These are phyloP conservation scores for Hanseniaspora thailandica DNA, from an alignment of 805 yeast species.

Conservation along the genomic window DNA sequence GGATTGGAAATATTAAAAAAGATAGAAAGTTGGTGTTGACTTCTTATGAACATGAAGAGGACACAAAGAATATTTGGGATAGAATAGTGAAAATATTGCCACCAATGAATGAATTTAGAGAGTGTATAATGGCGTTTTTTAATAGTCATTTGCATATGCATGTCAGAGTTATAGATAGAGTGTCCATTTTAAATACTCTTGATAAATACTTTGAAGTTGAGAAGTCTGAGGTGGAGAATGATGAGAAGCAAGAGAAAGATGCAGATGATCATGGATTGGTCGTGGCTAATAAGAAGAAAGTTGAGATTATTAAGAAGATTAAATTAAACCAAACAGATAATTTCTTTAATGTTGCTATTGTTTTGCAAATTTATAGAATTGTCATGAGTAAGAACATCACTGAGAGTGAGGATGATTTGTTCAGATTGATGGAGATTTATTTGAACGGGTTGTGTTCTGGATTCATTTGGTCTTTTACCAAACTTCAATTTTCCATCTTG, in stretches of 20 bases:
- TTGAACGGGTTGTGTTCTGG: slow-evolving; percentile 10
- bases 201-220: slow-evolving; percentile 11
- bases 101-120: slow-evolving; percentile 4
- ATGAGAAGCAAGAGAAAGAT: not conserved
- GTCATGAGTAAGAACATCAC: slow-evolving; percentile 6
- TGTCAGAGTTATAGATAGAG: slow-evolving; percentile 10
- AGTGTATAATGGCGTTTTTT: slow-evolving; percentile 1
- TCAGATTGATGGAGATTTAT: slow-evolving; percentile 8
- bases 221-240: not conserved
- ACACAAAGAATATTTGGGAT: not conserved
- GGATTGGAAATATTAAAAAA: slow-evolving; percentile 10
- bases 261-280: not conserved
- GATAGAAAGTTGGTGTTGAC: slow-evolving; percentile 9
- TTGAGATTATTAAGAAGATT: not conserved
- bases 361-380: slow-evolving; percentile 13
- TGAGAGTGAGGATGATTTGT: slow-evolving; percentile 9
- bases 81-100: slow-evolving; percentile 3
- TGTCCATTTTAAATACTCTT: not conserved
- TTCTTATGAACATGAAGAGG: not conserved
- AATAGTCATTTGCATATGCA: slow-evolving; percentile 9
- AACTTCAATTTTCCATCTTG: slow-evolving; percentile 24
- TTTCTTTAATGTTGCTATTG: slow-evolving; percentile 9
- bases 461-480: slow-evolving; percentile 18
- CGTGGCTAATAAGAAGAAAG: not conserved
- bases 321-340: not conserved